These are phyloP conservation scores for Bipolaris zeicola DNA, from an alignment of 2,329 filamentous ascomycete species.

Conservation along the genomic window DNA sequence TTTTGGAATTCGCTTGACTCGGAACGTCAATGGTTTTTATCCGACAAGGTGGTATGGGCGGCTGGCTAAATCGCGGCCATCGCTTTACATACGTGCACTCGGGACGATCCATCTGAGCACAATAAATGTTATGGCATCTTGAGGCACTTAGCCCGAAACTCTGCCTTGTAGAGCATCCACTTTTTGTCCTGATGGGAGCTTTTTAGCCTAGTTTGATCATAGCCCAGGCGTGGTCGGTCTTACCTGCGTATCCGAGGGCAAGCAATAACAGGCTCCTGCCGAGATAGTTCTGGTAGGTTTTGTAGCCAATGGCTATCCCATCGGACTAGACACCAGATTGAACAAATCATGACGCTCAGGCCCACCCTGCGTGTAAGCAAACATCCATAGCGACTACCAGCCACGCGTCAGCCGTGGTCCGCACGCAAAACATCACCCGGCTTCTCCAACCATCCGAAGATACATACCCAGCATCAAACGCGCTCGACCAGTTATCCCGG, in stretches of 20 bases:
- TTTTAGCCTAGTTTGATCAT: constrained; percentile 4
- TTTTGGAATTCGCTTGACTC: constrained; percentile 13
- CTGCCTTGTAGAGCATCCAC: constrained; percentile 6
- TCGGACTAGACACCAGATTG: constrained; percentile 22
- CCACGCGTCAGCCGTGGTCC: constrained; percentile 26
- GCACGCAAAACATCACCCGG: constrained; percentile 9
- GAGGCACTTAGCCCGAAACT: constrained; percentile 5
- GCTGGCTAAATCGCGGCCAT: constrained; percentile 27
- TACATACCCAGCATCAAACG: constrained; percentile 19
- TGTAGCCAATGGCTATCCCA: constrained; percentile 9
- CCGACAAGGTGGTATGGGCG: constrained; percentile 22
- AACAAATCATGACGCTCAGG: constrained; percentile 20
- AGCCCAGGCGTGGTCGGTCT: constrained; percentile 4
- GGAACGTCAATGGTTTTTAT: constrained; percentile 1
- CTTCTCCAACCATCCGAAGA: constrained; percentile 19
- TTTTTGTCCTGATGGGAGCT: neutral
- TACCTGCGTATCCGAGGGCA: constrained; percentile 7
- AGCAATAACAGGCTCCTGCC: constrained; percentile 14
- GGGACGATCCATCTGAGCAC: constrained; percentile 15
- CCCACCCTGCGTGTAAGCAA: constrained; percentile 8
- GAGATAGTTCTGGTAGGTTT: constrained; percentile 12
- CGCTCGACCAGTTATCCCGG: constrained; percentile 22
- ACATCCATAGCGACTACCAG: constrained; percentile 9
- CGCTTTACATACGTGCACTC: constrained; percentile 5
- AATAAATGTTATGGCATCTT: constrained; percentile 13